Conservation (phyloP, 2,329 filamentous ascomycete species). For the Ramularia endophylla region DNA sequence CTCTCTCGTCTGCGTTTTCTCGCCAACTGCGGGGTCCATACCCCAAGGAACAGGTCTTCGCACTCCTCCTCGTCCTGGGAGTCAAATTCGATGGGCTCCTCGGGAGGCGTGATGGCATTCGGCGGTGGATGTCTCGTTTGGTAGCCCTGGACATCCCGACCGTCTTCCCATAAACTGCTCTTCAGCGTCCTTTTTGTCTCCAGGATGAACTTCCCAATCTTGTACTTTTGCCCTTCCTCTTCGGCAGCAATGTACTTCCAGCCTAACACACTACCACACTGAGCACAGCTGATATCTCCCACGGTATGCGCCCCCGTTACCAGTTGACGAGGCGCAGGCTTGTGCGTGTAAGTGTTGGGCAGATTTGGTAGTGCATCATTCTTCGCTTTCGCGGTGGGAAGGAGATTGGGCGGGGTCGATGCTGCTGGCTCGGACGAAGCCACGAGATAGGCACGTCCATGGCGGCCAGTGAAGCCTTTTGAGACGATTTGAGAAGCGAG, state of each 20-base stretch:
- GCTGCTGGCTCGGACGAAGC: conserved; percentile 34
- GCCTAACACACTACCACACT: conserved; percentile 52
- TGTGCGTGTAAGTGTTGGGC: conserved; percentile 54
- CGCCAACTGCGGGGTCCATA: conserved; percentile 54
- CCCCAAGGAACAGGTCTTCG: conserved; percentile 57
- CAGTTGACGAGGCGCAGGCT: conserved; percentile 51
- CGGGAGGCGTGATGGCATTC: conserved; percentile 12
- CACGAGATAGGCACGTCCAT: conserved; percentile 60
- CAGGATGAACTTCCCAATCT: conserved; percentile 62
- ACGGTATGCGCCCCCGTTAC: conserved; percentile 60
- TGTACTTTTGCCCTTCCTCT: conserved; percentile 57
- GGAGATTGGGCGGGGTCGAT: conserved; percentile 17
- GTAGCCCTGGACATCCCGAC: conserved; percentile 44
- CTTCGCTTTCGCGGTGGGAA: conserved; percentile 18
- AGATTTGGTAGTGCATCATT: conserved; percentile 36
- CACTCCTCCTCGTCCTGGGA: conserved; percentile 62
- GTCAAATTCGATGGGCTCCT: conserved; percentile 51
- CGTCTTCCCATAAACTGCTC: conserved; percentile 48
- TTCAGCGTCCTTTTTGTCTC: conserved; percentile 53
- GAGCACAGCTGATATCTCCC: conserved; percentile 52
- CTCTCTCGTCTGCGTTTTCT: conserved; percentile 37
- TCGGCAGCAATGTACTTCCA: conserved; percentile 62
- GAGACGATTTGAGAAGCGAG: conserved; percentile 55
- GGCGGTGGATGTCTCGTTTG: conserved; percentile 29
- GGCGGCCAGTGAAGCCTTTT: conserved; percentile 60